Evolutionary conservation across 2,329 filamentous ascomycete genomes (phyloP).

Genomic region (Fusarium secorum): DNA sequence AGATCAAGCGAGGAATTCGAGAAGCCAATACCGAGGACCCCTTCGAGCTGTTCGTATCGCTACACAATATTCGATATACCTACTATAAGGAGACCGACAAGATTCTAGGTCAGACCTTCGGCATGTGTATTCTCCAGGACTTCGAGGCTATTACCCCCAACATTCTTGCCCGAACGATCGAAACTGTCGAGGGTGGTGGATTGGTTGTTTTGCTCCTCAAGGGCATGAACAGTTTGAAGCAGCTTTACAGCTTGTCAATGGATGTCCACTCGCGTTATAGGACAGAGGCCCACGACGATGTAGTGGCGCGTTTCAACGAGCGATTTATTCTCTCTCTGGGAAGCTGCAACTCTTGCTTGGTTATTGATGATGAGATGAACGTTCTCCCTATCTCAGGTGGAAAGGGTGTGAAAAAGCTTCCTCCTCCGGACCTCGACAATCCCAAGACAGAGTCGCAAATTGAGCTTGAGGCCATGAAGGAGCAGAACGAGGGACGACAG

Average conservation of each 20-base stretch:
- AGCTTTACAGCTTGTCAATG: conserved; percentile 97
- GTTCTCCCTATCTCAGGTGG: conserved; percentile 96
- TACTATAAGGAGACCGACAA: conserved; percentile 99
- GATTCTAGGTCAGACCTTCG: conserved; percentile 96
- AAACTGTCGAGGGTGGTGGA: conserved; percentile 96
- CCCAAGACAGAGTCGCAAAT: conserved; percentile 74
- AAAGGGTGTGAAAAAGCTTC: conserved; percentile 84
- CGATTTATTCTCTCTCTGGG: conserved; percentile 94
- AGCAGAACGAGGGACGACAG: conserved; percentile 83
- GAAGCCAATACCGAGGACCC: conserved; percentile 93
- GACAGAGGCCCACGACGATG: conserved; percentile 94
- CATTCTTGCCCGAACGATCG: conserved; percentile 89
- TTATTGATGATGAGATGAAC: conserved; percentile 97
- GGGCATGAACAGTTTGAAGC: conserved; percentile 96
- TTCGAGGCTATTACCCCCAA: conserved; percentile 99
- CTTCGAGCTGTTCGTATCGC: conserved; percentile 95
- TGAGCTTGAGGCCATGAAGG: conserved; percentile 88
- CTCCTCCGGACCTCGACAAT: conserved; percentile 76
- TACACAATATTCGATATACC: conserved; percentile 97
- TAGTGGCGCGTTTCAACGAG: conserved; percentile 96
- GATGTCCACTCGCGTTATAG: conserved; percentile 96
- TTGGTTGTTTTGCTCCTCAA: conserved; percentile 90
- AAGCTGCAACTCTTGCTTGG: conserved; percentile 92
- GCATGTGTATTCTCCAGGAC: conserved; percentile 97
- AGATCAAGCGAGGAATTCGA: conserved; percentile 92